Base-by-base conservation (phyloP, 345 rosid species). In the Iberis pinnata region DNA sequence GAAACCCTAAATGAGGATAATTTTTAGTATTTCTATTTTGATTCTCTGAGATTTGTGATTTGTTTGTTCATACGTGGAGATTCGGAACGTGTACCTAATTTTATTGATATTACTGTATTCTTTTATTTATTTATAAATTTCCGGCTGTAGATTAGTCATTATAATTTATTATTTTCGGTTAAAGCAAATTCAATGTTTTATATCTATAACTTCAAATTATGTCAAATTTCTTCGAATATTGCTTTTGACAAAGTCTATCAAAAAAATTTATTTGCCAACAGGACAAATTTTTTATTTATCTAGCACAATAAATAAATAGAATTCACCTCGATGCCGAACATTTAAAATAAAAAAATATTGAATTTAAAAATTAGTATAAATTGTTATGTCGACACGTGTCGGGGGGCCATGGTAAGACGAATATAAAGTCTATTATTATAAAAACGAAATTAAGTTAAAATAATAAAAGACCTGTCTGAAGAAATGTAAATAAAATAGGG, bases 251-350 rank as follows among this genome's bases (percentile, higher is more conserved):
- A 58, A 58, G 53, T 33, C 53, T 35, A 18, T 15, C 19, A 1
- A 16, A 49, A n/a, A 7, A 1, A 20, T 41, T 14, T 18, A 27
- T 26, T 12, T 49, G 25, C n/a, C 4, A 32, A 22, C 31, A 41
- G 5, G 17, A 38, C 37, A 36, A 5, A 9, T 9, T 12, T 2
- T 5, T 32, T 9, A 32, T 26, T 26, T 2, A 26, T 2, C 31
- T 6, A 26, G 31, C 8, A 9, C 15, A 38, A 26, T 18, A 29
- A 18, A 47, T 18, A 40, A 17, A 29, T 7, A 25, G 1, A 18
- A 44, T 37, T 49, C 25, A 65, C 64, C 59, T 58, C 18, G 64
- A 43, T 58, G 47, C 35, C 53, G 49, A 58, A 65, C 64, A 50
- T 14, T 49, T 14, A 19, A 25, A 18, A 11, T 17, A 33, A 4